Base-by-base conservation (phyloP, 768 basidiomycete species). In the Pisolithus microcarpus region DNA sequence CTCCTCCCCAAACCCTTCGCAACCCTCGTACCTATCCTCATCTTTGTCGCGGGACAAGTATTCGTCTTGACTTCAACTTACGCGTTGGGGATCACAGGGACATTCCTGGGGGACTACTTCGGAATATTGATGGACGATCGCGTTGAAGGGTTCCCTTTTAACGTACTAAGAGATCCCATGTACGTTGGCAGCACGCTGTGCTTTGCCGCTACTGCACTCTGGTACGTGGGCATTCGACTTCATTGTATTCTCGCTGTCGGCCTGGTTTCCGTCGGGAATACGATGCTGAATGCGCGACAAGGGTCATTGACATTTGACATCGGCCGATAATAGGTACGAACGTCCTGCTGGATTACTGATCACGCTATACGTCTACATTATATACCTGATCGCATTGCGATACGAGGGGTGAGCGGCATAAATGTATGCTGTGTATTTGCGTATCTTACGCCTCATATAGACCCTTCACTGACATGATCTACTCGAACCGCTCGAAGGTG, bases 131-230 rank as follows among this genome's bases (percentile, higher is more conserved):
- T 87, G 91, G 83, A 91, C 61, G 75, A 84, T 53, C 76, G 89
- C 47, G 93, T 97, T n/a, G 86, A 92, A 61, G 86, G 88, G 65
- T 99, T 99, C 75, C 95, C 95, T 0, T 99, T 97, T 77, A 95
- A 95, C 64, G 78, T 96, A 43, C 75, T 94, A 38, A 75, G 80
- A 18, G 86, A 96, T 66, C 95, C 95, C 0, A 99, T 99, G 95
- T 98, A 99, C 63, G 87, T 92, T 43, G 95, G 95, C 7, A 91
- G 87, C 62, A 93, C 92, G 5, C 71, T 99, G 72, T 89, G 84
- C 65, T 97, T 97, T 70, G 70, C 80, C 36, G 94, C 84, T 19
- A 83, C 81, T 1, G 87, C 95, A 0, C 74, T 99, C 31, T 95
- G 91, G 92, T 92, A 52, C 60, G 84, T 65, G 21, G 21, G 48